Base-by-base conservation (phyloP, 495 filamentous ascomycete genomes). In the Daldinia loculata region DNA sequence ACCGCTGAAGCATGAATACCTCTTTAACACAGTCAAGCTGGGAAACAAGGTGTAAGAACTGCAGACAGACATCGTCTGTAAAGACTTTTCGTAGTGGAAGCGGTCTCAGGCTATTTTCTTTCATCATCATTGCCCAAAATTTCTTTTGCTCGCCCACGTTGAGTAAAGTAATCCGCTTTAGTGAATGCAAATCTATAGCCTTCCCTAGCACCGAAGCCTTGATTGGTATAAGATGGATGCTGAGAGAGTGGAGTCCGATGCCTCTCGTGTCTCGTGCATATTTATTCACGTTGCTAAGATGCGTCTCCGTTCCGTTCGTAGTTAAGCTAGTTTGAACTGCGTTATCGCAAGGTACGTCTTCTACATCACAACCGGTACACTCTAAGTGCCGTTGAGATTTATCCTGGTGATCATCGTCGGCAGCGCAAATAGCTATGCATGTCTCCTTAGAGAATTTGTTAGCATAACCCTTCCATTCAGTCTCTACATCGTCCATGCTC, bases 71-170 rank as follows among this genome's bases (percentile, higher is more conserved):
- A 63, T 90, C 84, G 67, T 91, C 88, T 3, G 87, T 90, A 69
- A 85, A 84, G 27, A 91, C 84, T 56, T 84, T 85, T 39, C 81
- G 78, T 14, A 91, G 77, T 6, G 82, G 76, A 34, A 89, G 76
- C 0, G 84, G 83, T 5, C 76, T 71, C 26, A 80, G 57, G 58
- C 80, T 82, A 70, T 89, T 87, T 63, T 87, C 77, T 55, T 81
- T 83, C 22, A 78, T 75, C 51, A 91, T 73, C 17, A 84, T 67
- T 12, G 78, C 74, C 88, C 88, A 91, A 65, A 90, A 83, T 3
- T 79, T 76, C 45, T 80, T 82, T 74, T 91, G 89, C 3, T 82
- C 72, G 1, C 89, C 89, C 26, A 89, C 87, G 57, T 88, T 88
- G 50, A 91, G 83, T 8, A 91, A 78, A 0, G 87, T 88, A 17